Conservation (phyloP, 768 basidiomycete genomes). For the Suillus weaverae region DNA sequence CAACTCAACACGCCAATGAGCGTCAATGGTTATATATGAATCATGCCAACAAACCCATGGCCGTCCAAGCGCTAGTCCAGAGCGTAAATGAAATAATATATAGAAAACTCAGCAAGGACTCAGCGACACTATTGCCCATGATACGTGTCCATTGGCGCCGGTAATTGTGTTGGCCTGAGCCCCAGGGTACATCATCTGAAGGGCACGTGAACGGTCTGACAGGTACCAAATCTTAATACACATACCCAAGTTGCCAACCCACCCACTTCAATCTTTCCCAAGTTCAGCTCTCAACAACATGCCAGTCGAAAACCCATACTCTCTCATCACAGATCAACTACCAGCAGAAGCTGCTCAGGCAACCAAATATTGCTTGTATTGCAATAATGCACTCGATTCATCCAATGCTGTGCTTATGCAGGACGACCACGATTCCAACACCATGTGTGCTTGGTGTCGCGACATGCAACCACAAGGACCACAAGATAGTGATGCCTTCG, state of each 20-base stretch:
- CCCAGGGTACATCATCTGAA: not conserved
- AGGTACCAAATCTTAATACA: not conserved
- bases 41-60: not conserved
- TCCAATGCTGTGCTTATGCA: conserved; percentile 26
- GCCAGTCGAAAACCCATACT: not conserved
- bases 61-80: not conserved
- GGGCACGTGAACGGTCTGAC: not conserved
- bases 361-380: conserved; percentile 35
- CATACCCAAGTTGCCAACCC: not conserved
- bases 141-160: not conserved
- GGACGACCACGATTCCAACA: conserved; percentile 26
- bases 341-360: conserved; percentile 17
- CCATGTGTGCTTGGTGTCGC: conserved; percentile 52
- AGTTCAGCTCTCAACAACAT: not conserved
- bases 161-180: not conserved
- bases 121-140: not conserved
- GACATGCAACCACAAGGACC: conserved; percentile 23
- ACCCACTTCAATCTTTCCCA: not conserved
- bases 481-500: conserved; percentile 11
- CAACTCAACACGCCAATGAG: not conserved
- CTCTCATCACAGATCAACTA: not conserved
- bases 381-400: conserved; percentile 32
- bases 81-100: not conserved
- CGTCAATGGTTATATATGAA: not conserved
- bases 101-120: not conserved